Percentiles rank a stretch among this genome's conserved stretches.
These are phyloP conservation scores for Escovopsis sp. DNA, from an alignment of 2,329 filamentous ascomycete genomes.

Conservation along the genomic window DNA sequence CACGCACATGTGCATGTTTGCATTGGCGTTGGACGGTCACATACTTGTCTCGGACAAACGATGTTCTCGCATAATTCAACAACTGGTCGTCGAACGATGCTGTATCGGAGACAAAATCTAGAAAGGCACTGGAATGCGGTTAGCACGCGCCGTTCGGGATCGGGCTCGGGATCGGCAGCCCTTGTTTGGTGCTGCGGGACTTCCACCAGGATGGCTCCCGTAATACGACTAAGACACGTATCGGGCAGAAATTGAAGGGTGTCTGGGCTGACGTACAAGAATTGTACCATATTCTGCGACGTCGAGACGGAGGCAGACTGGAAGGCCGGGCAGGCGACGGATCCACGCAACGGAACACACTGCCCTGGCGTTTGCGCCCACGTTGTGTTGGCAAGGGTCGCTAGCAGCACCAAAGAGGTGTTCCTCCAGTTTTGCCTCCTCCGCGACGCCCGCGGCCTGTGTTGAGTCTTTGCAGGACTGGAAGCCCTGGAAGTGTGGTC, in stretches of 20 bases:
- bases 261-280: constrained; percentile 42
- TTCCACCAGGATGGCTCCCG: too few species aligned
- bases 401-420: constrained; percentile 12
- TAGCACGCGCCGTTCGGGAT: constrained; percentile 3
- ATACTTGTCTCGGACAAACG: constrained; percentile 67
- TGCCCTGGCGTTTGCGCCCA: constrained; percentile 19
- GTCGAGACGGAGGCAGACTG: constrained; percentile 56
- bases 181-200: too few species aligned
- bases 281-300: constrained; percentile 35
- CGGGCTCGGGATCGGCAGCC: too few species aligned
- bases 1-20: too few species aligned
- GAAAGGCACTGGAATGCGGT: constrained; percentile 52
- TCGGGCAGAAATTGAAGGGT: background rate
- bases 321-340: constrained; percentile 58
- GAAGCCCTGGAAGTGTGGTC: constrained; percentile 4
- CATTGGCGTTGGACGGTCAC: too few species aligned
- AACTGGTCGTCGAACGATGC: constrained; percentile 66
- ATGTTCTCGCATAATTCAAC: constrained; percentile 53
- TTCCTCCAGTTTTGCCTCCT: constrained; percentile 8
- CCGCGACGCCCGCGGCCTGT: constrained; percentile 6
- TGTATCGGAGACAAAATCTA: constrained; percentile 62
- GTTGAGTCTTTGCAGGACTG: constrained; percentile 1
- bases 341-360: constrained; percentile 55
- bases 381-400: constrained; percentile 14
- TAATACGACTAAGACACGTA: too few species aligned